Base-by-base conservation (phyloP, 192 early-diverging fungal genomes). In the Backusella sp. region DNA sequence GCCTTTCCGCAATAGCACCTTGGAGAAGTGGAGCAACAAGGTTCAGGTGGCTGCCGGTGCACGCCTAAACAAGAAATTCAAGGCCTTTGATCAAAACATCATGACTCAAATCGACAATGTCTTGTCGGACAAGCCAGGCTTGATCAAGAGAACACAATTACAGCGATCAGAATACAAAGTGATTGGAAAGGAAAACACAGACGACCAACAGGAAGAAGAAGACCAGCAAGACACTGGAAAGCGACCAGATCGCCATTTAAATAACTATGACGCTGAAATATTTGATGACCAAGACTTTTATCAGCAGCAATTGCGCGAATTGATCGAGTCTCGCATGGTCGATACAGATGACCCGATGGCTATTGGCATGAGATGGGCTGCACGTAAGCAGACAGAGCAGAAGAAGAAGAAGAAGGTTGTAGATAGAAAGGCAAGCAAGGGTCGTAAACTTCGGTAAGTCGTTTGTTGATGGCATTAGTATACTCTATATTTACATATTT, bases 211-310 rank as follows among this genome's bases (percentile, higher is more conserved):
- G 15, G 75, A 78, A 44, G 73, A 75, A 21, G 76, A 81, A 42
- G 83, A 84, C 49, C 83, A 82, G n/a, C 77, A 65, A 42, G 56
- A 78, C 9, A 73, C 32, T 46, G 69, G 70, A 44, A 79, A 81
- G 37, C 77, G 80, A 69, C 79, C 80, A 44, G 94, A 92, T 73
- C 83, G 83, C 23, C 88, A 90, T 77, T 79, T 92, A 56, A 80
- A 86, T 36, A 90, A 95, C 66, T 89, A 94, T 72, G 96, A 97
- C 72, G 74, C 82, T 12, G 94, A 98, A 68, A 91, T 99, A 36
- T 99, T 98, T 85, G 97, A 99, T 77, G 97, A 99, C 76, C 88
- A 90, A 1, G 97, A 99, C 82, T 99, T 95, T 80, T 99, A 99
- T 82, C 92, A 95, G 76, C 94, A 95, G 68, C 86, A 96, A 59